Base-by-base conservation (phyloP, 2,329 filamentous ascomycete genomes). In the Neofusicoccum sp. region DNA sequence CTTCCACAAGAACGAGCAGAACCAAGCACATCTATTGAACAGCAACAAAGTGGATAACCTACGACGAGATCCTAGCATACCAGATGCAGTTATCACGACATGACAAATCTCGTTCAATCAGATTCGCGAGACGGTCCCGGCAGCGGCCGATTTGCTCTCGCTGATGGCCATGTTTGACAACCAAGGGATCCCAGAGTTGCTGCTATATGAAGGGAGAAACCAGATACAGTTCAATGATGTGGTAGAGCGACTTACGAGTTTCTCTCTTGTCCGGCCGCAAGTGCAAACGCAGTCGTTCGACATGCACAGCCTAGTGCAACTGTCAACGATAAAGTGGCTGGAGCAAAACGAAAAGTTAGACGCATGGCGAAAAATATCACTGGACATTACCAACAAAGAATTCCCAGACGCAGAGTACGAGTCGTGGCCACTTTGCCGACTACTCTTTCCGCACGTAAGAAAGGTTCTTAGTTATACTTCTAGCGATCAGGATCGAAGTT, bases 111-210 rank as follows among this genome's bases (percentile, higher is more conserved):
- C 69, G 0, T 72, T 71, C 47, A 63, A 74, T 61, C 69, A 77
- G n/a, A 77, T 83, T 41, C 74, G 70, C 8, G 63, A 66, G 1
- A 63, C 29, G 28, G 59, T 14, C n/a, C 64, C 64, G 0, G 43
- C 71, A 4, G 81, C 81, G 7, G 72, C 80, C 2, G 67, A 79
- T 14, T 66, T 83, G 9, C 65, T 84, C 0, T 79, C 78, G 1
- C 71, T 83, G 4, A 78, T 83, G 76, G 80, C 79, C 71, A 78
- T 80, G 63, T 83, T 80, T 65, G 73, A 83, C 56, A 70, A 71
- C 28, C 75, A 81, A 65, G 76, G 73, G 6, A 80, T 83, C 29
- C 76, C 77, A 0, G 71, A 74, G 33, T 66, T 41, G 12, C 62
- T 78, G 16, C 60, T 81, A 45, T 65, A n/a, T n/a, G n/a, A n/a